Percentiles rank a stretch among this genome's conserved stretches.
These are phyloP conservation scores for Pythium apleroticum DNA, from an alignment of 352 stramenopile genomes.

Conservation along the genomic window DNA sequence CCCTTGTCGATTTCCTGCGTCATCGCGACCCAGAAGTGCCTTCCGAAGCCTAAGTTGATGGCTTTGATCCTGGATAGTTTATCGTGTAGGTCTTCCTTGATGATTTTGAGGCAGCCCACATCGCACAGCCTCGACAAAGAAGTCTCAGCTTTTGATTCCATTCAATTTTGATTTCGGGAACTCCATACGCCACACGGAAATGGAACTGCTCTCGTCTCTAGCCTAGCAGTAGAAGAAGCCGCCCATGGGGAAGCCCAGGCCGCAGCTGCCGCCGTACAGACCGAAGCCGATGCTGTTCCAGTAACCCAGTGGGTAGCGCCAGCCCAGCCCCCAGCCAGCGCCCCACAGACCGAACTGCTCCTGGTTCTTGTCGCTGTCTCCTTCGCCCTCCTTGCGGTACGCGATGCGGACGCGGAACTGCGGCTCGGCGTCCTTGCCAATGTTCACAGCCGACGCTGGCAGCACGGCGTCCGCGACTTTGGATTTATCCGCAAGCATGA, in stretches of 20 bases:
- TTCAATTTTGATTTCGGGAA: background rate
- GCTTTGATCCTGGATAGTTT: conserved; percentile 40
- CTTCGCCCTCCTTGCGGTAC: background rate
- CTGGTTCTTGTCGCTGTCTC: background rate
- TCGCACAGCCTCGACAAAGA: no score
- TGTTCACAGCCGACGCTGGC: background rate
- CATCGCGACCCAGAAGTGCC: conserved; percentile 17
- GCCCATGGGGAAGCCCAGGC: background rate
- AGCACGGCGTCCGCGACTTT: background rate
- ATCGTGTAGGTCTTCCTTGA: background rate
- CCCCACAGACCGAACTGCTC: conserved; percentile 4
- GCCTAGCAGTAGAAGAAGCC: background rate
- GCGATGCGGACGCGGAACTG: background rate
- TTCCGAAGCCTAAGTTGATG: conserved; percentile 34
- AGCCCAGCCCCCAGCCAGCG: background rate
- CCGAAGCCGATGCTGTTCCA: conserved; percentile 9
- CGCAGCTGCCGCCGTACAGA: background rate
- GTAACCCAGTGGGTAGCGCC: conserved; percentile 14
- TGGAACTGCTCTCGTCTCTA: background rate
- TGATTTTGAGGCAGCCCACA: no score
- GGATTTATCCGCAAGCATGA: background rate
- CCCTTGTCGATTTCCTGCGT: conserved; percentile 13
- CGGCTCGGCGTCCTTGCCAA: background rate
- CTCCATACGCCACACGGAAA: background rate
- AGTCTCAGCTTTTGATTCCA: no score